phyloP scores from a whole-genome alignment of 371 early-diverging fungal genomes.

The Mucor ambiguus region DNA sequence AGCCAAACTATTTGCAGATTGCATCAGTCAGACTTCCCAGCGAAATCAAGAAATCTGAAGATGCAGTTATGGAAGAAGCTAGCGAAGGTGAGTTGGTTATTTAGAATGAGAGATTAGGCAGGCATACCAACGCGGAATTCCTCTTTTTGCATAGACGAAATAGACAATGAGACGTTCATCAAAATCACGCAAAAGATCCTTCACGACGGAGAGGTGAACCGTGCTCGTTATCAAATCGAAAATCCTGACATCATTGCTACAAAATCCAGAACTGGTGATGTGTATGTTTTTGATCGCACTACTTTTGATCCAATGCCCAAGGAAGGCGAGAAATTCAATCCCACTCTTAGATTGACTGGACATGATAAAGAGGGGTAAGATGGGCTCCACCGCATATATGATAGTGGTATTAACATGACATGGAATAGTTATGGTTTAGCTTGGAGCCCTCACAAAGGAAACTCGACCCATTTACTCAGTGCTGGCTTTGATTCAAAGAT shows the following conservation, averaged over 20 bases:
- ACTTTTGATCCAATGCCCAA: conserved; percentile 83
- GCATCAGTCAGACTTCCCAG: conserved; percentile 91
- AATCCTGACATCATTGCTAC: conserved; percentile 98
- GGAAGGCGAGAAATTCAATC: conserved; percentile 75
- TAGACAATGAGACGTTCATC: conserved; percentile 86
- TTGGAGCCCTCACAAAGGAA: conserved; percentile 68
- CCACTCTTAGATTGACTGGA: conserved; percentile 88
- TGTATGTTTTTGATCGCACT: conserved; percentile 98
- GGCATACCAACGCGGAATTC: not conserved
- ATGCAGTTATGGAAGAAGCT: conserved; percentile 74
- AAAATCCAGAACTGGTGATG: conserved; percentile 92
- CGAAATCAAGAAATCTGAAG: conserved; percentile 60
- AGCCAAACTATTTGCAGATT: conserved; percentile 96
- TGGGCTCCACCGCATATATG: not conserved
- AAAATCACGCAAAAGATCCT: conserved; percentile 89
- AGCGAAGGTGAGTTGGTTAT: not conserved
- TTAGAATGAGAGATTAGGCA: not conserved
- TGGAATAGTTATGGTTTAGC: conserved; percentile 69
- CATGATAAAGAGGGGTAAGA: conserved; percentile 95
- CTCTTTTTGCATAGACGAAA: conserved; percentile 31
- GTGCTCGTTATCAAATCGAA: conserved; percentile 95
- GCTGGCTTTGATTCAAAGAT: conserved; percentile 87
- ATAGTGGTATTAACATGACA: not conserved
- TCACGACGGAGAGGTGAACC: conserved; percentile 97
- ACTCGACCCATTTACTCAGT: conserved; percentile 75